Evolutionary conservation across 148 eudicot species (phyloP).

Genomic region (Hydrangea macrophylla): DNA sequence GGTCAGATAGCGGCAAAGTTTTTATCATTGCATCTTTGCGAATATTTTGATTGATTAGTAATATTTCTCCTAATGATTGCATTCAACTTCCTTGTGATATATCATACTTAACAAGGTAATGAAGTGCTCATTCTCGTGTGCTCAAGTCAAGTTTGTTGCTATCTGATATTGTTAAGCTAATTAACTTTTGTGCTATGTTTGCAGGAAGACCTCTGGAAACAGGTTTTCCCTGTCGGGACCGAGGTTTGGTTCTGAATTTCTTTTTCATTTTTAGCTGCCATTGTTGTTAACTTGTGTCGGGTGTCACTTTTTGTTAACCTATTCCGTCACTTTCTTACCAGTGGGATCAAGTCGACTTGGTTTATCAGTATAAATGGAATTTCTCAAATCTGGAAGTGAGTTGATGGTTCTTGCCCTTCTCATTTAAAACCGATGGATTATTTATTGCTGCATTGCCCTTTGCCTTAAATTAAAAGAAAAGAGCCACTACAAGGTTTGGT

Average conservation of each 20-base stretch:
- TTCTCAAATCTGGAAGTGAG: slow-evolving; percentile 84
- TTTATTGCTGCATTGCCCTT: neutral
- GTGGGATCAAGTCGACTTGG: slow-evolving; percentile 93
- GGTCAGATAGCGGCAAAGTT: too few relatives aligned
- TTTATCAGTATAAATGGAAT: slow-evolving; percentile 86
- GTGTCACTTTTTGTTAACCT: slow-evolving; percentile 1
- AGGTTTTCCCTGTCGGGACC: slow-evolving; percentile 97
- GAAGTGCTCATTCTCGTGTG: too few relatives aligned
- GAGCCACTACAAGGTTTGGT: neutral
- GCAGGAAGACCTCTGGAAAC: slow-evolving; percentile 96
- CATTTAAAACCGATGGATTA: neutral
- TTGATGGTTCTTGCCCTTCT: slow-evolving; percentile 3
- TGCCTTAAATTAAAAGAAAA: neutral
- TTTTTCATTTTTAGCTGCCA: neutral
- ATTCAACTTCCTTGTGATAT: neutral
- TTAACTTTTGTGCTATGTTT: slow-evolving; percentile 19
- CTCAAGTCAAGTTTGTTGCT: neutral
- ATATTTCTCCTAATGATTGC: neutral
- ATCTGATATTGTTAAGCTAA: neutral
- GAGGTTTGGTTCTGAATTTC: slow-evolving; percentile 50
- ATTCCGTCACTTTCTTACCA: slow-evolving; percentile 27
- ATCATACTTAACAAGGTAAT: neutral
- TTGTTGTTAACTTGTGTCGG: neutral
- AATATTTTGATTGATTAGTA: too few relatives aligned
- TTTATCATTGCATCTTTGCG: neutral